Conservation (phyloP, 345 rosid genomes). For the Populus davidiana region DNA sequence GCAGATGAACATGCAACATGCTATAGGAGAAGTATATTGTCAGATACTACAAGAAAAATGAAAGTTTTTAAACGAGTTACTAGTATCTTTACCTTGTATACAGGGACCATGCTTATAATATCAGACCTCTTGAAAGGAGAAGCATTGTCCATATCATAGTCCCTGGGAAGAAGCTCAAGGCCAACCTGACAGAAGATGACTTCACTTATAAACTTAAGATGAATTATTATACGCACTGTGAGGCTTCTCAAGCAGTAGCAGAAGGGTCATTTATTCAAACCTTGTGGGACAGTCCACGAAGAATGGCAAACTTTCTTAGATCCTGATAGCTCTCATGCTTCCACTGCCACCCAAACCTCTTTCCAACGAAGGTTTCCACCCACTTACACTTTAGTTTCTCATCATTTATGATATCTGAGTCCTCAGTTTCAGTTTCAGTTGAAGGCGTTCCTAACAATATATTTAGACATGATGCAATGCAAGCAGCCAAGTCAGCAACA, state of each 20-base stretch:
- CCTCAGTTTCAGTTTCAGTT: conserved; percentile 24
- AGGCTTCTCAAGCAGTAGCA: conserved; percentile 1
- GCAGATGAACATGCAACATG: conserved; percentile 42
- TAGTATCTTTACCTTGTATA: conserved; percentile 24
- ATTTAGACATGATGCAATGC: conserved; percentile 32
- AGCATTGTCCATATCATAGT: conserved; percentile 30
- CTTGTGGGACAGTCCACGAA: conserved; percentile 36
- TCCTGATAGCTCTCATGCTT: conserved; percentile 25
- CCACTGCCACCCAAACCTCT: conserved; percentile 33
- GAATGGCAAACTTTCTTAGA: conserved; percentile 33
- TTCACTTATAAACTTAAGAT: conserved; percentile 19
- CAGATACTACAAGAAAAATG: background rate
- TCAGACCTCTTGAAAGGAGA: conserved; percentile 33
- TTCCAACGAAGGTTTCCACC: conserved; percentile 32
- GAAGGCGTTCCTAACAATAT: conserved; percentile 29
- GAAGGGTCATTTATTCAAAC: conserved; percentile 8
- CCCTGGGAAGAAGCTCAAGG: conserved; percentile 36
- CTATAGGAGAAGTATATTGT: conserved; percentile 26
- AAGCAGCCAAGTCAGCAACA: conserved; percentile 24
- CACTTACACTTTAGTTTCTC: conserved; percentile 31
- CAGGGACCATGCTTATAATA: conserved; percentile 32
- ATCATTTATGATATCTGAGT: conserved; percentile 18
- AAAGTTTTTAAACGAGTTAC: background rate
- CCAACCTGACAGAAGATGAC: conserved; percentile 35
- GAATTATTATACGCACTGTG: background rate